Conservation (phyloP, 2,329 filamentous ascomycete species). For the Xylaria sp. region DNA sequence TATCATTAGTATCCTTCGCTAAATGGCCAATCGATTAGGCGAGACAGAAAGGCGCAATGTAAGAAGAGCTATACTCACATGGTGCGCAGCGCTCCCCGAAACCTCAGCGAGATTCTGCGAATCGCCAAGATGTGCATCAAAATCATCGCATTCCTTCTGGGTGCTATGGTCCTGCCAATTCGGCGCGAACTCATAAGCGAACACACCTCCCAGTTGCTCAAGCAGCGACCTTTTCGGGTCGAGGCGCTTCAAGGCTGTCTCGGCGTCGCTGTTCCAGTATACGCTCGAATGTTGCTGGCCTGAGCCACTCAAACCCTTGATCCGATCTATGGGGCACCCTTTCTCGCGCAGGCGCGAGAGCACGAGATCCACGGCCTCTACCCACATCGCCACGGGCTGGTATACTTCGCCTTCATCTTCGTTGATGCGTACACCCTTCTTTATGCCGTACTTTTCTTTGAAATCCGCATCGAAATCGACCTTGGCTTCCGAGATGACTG, state of each 20-base stretch:
- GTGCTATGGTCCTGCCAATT: slow-evolving; percentile 99
- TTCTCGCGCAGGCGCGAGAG: slow-evolving; percentile 72
- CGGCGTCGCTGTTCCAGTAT: slow-evolving; percentile 81
- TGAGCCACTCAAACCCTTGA: slow-evolving; percentile 85
- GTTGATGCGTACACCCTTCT: slow-evolving; percentile 87
- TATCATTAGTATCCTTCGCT: slow-evolving; percentile 9
- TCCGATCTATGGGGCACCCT: slow-evolving; percentile 73
- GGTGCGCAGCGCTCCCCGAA: slow-evolving; percentile 93
- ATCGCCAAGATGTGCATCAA: slow-evolving; percentile 74
- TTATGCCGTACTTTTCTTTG: slow-evolving; percentile 72
- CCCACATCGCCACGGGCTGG: slow-evolving; percentile 91
- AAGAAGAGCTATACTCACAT: slow-evolving; percentile 61
- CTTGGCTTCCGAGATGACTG: slow-evolving; percentile 82
- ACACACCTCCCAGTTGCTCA: slow-evolving; percentile 73
- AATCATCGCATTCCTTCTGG: slow-evolving; percentile 86
- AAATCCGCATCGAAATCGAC: slow-evolving; percentile 95
- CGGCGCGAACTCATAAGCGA: slow-evolving; percentile 85
- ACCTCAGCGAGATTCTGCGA: slow-evolving; percentile 73
- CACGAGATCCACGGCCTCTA: slow-evolving; percentile 89
- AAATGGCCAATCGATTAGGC: not conserved
- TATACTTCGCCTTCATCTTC: slow-evolving; percentile 86
- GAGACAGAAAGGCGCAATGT: not conserved
- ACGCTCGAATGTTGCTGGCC: slow-evolving; percentile 98
- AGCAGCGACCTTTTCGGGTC: slow-evolving; percentile 66
- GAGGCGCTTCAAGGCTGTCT: slow-evolving; percentile 65